These are phyloP conservation scores for Tetradesmus obliquus DNA, from an alignment of 139 green algal genomes.

Conservation along the genomic window DNA sequence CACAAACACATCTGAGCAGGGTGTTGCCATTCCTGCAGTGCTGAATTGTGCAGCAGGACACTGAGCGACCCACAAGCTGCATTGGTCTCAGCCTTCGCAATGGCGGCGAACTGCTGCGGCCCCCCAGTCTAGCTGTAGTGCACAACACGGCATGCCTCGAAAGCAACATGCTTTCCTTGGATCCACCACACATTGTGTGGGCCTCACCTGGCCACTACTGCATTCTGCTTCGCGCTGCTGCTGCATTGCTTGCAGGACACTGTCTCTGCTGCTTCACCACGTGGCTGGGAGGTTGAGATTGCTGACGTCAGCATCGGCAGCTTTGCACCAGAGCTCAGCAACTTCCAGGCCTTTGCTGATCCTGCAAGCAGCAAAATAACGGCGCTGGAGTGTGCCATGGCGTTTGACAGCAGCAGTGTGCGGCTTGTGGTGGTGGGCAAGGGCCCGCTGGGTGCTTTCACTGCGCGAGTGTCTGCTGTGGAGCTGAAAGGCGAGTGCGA, in stretches of 20 bases:
- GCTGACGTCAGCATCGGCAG: constrained; percentile 55
- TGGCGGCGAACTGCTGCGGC: no score
- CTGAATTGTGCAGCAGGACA: no score
- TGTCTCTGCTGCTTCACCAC: constrained; percentile 44
- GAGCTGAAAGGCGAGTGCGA: not conserved
- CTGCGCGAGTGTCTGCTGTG: constrained; percentile 36
- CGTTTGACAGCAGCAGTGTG: constrained; percentile 51
- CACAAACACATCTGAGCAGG: not conserved
- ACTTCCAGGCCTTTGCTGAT: constrained; percentile 52
- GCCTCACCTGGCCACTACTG: not conserved
- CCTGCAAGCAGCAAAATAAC: constrained; percentile 16
- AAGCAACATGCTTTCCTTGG: no score
- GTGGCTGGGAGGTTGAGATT: constrained; percentile 62
- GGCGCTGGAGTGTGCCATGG: constrained; percentile 55
- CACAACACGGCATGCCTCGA: no score
- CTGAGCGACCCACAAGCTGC: no score
- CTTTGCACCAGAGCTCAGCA: constrained; percentile 50
- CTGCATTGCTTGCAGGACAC: constrained; percentile 48
- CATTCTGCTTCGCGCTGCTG: not conserved
- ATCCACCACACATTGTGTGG: not conserved
- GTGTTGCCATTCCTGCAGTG: not conserved
- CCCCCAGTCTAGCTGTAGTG: no score
- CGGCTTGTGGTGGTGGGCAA: constrained; percentile 55
- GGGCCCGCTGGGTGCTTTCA: constrained; percentile 52
- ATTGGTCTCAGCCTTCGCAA: no score